Conservation (phyloP, 768 basidiomycete species). For the Favolaschia claudopus region DNA sequence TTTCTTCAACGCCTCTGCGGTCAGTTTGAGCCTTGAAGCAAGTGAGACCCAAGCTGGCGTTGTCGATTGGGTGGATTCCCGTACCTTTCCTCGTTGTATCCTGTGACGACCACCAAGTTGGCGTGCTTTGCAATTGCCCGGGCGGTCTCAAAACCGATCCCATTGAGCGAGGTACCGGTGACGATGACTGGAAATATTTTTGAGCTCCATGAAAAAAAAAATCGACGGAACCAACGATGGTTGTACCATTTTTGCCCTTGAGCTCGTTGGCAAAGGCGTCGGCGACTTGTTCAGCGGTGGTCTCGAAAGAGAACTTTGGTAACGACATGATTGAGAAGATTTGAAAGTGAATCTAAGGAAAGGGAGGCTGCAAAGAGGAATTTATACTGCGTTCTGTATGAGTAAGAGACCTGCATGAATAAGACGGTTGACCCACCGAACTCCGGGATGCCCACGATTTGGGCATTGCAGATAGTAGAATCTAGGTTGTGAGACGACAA, state of each 20-base stretch:
- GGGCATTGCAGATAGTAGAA: too few relatives aligned
- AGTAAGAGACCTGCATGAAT: too few relatives aligned
- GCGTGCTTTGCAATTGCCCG: constrained; percentile 1
- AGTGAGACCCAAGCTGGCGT: background rate
- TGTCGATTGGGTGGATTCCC: too few relatives aligned
- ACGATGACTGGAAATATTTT: constrained; percentile 2
- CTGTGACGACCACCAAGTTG: background rate
- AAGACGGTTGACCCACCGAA: too few relatives aligned
- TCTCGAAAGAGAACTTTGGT: background rate
- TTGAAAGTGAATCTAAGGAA: too few relatives aligned
- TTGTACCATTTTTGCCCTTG: background rate
- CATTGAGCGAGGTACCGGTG: constrained; percentile 12
- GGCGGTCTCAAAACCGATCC: constrained; percentile 9
- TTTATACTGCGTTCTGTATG: too few relatives aligned
- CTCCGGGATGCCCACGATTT: too few relatives aligned
- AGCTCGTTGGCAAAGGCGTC: background rate
- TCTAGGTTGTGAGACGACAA: too few relatives aligned
- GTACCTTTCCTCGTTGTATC: constrained; percentile 1
- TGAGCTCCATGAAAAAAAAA: background rate
- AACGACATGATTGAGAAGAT: too few relatives aligned
- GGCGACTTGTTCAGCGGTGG: background rate
- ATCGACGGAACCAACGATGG: background rate
- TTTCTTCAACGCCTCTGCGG: background rate
- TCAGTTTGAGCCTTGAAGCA: background rate
- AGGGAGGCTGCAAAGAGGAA: too few relatives aligned